A percentile compares a stretch with the other conserved stretches of the same genome.
phyloP scores from a whole-genome alignment of 2,329 filamentous ascomycete genomes.

The Diaporthe helianthi region DNA sequence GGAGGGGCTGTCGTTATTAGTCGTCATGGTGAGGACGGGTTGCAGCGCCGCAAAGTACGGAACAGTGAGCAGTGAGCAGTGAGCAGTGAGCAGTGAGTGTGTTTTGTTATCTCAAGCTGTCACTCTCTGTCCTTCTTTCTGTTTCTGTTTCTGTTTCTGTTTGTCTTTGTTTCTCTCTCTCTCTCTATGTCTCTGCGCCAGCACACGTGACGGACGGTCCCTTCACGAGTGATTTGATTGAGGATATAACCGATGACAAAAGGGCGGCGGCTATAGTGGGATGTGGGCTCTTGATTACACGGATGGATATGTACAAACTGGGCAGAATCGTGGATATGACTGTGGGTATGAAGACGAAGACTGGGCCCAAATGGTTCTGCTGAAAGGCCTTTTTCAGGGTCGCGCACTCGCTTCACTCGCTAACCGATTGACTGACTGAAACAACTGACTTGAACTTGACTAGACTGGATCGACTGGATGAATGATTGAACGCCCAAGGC shows the following conservation, averaged over 20 bases:
- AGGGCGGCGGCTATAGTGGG: background rate
- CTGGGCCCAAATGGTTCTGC: background rate
- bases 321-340: background rate
- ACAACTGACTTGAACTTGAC: background rate
- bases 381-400: background rate
- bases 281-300: slow-evolving; percentile 3
- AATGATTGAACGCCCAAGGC: background rate
- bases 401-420: background rate
- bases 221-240: background rate
- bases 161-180: too few species aligned
- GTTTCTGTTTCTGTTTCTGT: background rate
- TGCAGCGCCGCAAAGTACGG: too few species aligned
- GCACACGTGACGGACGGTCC: slow-evolving; percentile 15
- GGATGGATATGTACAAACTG: slow-evolving; percentile 18
- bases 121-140: too few species aligned
- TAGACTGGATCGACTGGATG: background rate
- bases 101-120: background rate
- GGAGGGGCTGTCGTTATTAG: slow-evolving; percentile 37
- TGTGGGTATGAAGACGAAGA: background rate
- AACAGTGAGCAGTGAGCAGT: background rate
- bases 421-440: background rate
- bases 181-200: background rate
- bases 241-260: background rate
- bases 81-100: background rate
- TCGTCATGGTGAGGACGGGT: slow-evolving; percentile 29